Conservation (phyloP, 768 basidiomycete genomes). For the Boletus subcaerulescens region DNA sequence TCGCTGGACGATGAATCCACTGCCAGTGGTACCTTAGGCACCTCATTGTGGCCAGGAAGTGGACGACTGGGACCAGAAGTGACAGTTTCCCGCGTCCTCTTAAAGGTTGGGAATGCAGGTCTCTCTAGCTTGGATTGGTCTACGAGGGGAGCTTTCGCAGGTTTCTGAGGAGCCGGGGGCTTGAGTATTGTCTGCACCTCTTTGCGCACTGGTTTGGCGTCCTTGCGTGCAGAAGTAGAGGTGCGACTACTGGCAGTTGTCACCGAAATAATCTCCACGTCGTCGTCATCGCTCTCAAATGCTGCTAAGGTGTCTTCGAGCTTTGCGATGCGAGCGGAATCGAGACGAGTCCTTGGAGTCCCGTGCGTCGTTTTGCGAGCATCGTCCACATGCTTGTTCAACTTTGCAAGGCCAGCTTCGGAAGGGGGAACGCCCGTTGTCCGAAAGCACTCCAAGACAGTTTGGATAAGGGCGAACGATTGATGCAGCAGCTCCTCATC, state of each 20-base stretch:
- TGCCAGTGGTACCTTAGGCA: slow-evolving; percentile 2
- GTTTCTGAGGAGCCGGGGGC: slow-evolving; percentile 11
- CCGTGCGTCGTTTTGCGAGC: slow-evolving; percentile 50
- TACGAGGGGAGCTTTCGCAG: slow-evolving; percentile 16
- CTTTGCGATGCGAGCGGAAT: slow-evolving; percentile 52
- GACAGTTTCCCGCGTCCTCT: slow-evolving; percentile 29
- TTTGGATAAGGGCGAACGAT: slow-evolving; percentile 78
- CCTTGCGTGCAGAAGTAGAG: slow-evolving; percentile 8
- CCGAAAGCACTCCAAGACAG: slow-evolving; percentile 74
- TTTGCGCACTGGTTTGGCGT: slow-evolving; percentile 16
- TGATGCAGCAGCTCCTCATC: slow-evolving; percentile 91
- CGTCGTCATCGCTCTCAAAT: slow-evolving; percentile 64
- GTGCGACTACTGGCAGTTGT: slow-evolving; percentile 19
- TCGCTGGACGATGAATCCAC: slow-evolving; percentile 41
- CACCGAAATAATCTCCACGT: slow-evolving; percentile 52
- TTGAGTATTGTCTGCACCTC: slow-evolving; percentile 22
- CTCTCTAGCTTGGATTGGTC: slow-evolving; percentile 36
- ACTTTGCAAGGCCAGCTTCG: slow-evolving; percentile 55
- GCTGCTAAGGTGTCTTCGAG: slow-evolving; percentile 64
- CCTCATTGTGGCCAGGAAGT: slow-evolving; percentile 13
- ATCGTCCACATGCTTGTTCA: slow-evolving; percentile 62
- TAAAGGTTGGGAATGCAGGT: slow-evolving; percentile 43
- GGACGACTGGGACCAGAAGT: slow-evolving; percentile 34
- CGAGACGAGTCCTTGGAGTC: slow-evolving; percentile 50
- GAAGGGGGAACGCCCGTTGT: slow-evolving; percentile 56